These are phyloP conservation scores for Rheum nobile DNA, from an alignment of 148 eudicot genomes.

Conservation along the genomic window DNA sequence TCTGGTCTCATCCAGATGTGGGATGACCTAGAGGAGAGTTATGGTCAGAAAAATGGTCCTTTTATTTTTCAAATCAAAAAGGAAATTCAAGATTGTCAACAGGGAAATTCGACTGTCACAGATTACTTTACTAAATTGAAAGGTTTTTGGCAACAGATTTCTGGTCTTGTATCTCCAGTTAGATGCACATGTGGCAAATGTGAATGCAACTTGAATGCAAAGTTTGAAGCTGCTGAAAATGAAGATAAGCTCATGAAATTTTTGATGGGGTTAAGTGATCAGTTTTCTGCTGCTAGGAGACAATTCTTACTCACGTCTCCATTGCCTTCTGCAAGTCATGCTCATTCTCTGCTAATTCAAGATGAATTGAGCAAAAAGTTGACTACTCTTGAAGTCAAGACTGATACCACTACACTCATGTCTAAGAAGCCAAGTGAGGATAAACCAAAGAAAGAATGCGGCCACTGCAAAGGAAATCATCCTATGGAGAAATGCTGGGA, in stretches of 20 bases:
- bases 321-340: not conserved
- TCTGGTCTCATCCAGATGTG: too few species aligned
- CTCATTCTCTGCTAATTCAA: not conserved
- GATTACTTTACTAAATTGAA: too few species aligned
- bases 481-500: not conserved
- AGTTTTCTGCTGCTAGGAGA: not conserved
- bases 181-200: too few species aligned
- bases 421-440: not conserved
- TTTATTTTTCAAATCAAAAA: too few species aligned
- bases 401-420: not conserved
- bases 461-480: not conserved
- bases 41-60: too few species aligned
- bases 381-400: not conserved
- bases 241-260: not conserved
- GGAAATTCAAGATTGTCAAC: too few species aligned
- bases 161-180: too few species aligned
- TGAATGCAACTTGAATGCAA: too few species aligned
- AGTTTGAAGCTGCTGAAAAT: too few species aligned
- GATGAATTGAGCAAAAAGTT: not conserved
- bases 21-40: too few species aligned
- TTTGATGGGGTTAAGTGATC: not conserved
- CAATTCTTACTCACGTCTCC: not conserved
- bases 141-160: too few species aligned
- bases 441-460: not conserved
- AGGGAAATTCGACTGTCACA: too few species aligned